Conservation (phyloP, 306 rosid species). For the Argentina anserina region DNA sequence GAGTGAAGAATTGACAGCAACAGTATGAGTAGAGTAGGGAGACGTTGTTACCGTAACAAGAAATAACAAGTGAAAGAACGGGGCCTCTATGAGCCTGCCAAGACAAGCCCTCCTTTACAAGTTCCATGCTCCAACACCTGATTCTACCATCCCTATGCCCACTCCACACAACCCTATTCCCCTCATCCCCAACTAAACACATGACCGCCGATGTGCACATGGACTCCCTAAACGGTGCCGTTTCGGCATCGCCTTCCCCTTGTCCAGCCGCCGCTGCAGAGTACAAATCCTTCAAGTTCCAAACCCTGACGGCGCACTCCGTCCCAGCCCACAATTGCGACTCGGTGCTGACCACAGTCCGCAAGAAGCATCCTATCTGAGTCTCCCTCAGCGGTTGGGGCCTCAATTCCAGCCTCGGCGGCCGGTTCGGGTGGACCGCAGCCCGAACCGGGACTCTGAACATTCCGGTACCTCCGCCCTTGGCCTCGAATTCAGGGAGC, state of each 20-base stretch:
- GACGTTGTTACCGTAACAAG: constrained; percentile 43
- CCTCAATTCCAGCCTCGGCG: constrained; percentile 69
- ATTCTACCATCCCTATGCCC: constrained; percentile 88
- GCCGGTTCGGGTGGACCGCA: constrained; percentile 72
- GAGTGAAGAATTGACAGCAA: not conserved
- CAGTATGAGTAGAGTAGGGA: not conserved
- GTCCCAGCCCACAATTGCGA: constrained; percentile 78
- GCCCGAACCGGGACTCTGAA: constrained; percentile 59
- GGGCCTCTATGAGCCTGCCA: constrained; percentile 55
- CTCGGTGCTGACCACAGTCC: constrained; percentile 50
- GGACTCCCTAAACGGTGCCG: constrained; percentile 70
- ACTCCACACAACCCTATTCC: constrained; percentile 67
- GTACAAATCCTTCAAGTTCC: constrained; percentile 66
- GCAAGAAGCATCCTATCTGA: constrained; percentile 70
- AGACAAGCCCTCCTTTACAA: constrained; percentile 45
- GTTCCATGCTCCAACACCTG: constrained; percentile 71
- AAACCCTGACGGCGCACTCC: constrained; percentile 63
- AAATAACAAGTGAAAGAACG: constrained; percentile 42
- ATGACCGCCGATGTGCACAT: constrained; percentile 53
- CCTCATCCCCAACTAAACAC: constrained; percentile 76
- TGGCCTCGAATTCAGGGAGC: constrained; percentile 66
- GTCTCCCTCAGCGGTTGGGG: constrained; percentile 89
- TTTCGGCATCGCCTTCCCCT: constrained; percentile 52
- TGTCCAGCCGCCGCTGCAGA: constrained; percentile 24
- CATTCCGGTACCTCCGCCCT: constrained; percentile 67